These are phyloP conservation scores for Arabis hirsuta DNA, from an alignment of 345 rosid genomes.

Conservation along the genomic window DNA sequence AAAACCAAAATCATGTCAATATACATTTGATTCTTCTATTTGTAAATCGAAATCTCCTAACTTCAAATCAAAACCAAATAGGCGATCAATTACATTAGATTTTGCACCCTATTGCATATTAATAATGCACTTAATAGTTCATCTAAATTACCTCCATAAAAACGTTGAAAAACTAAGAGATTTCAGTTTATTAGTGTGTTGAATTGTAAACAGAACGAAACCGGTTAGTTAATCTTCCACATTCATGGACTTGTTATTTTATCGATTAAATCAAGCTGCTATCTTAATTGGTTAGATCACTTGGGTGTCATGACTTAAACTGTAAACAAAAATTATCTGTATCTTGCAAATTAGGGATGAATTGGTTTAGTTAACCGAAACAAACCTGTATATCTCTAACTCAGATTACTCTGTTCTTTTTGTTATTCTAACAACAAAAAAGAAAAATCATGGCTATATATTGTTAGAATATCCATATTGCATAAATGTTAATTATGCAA, in stretches of 20 bases:
- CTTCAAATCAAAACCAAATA: too few species aligned
- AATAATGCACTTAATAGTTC: too few species aligned
- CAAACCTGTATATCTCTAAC: not conserved
- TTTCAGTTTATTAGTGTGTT: too few species aligned
- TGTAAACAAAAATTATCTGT: not conserved
- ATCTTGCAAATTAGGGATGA: not conserved
- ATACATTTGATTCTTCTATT: too few species aligned
- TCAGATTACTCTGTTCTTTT: not conserved
- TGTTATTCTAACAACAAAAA: not conserved
- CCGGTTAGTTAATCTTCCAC: not conserved
- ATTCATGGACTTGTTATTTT: slow-evolving; percentile 4
- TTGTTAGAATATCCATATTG: too few species aligned
- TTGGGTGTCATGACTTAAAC: slow-evolving; percentile 18
- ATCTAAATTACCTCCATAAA: too few species aligned
- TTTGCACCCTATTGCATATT: too few species aligned
- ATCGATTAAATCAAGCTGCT: not conserved
- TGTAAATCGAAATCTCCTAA: too few species aligned
- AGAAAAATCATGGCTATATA: not conserved
- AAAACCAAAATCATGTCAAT: too few species aligned
- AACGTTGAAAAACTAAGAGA: too few species aligned
- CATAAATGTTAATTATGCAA: not conserved
- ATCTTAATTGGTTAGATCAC: slow-evolving; percentile 10
- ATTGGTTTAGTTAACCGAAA: not conserved
- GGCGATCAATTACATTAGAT: too few species aligned
- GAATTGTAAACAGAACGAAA: too few species aligned